Evolutionary conservation across 805 yeast genomes (phyloP).

Genomic region (Alloascoidea hylecoeti): DNA sequence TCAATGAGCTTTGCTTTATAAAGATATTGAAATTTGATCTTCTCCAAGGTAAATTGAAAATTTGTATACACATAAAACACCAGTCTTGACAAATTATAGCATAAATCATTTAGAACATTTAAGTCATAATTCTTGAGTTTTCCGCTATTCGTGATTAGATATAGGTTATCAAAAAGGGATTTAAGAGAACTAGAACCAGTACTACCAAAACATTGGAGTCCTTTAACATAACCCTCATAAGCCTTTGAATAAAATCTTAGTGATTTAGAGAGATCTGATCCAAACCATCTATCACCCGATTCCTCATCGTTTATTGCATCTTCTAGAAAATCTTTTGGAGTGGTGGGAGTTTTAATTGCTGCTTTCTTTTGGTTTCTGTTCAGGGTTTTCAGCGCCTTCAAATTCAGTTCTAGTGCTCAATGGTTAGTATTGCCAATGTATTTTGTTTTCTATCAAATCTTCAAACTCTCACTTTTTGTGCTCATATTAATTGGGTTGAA

Average conservation of each 20-base stretch:
- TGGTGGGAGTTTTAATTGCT: no score
- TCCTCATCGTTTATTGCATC: conserved; percentile 51
- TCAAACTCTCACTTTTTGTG: no score
- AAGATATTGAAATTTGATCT: not conserved
- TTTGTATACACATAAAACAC: not conserved
- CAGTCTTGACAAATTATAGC: not conserved
- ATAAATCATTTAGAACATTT: not conserved
- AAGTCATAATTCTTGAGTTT: not conserved
- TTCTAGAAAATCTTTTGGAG: conserved; percentile 40
- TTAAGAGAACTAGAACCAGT: no score
- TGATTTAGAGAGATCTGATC: conserved; percentile 50
- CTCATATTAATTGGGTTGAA: no score
- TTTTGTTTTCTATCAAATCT: no score
- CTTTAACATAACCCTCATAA: conserved; percentile 24
- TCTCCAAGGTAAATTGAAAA: not conserved
- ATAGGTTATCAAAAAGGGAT: no score
- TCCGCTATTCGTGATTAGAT: no score
- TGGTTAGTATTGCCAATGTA: no score
- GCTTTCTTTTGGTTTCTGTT: no score
- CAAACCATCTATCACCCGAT: conserved; percentile 62
- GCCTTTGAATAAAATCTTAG: conserved; percentile 53
- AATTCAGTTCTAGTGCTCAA: no score
- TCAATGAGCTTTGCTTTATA: not conserved
- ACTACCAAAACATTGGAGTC: conserved; percentile 15
- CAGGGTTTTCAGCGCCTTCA: no score